Evolutionary conservation across 805 yeast species (phyloP), one percentile per base, ranked within the genome.

Genomic region (Peterozyma toletana): DNA sequence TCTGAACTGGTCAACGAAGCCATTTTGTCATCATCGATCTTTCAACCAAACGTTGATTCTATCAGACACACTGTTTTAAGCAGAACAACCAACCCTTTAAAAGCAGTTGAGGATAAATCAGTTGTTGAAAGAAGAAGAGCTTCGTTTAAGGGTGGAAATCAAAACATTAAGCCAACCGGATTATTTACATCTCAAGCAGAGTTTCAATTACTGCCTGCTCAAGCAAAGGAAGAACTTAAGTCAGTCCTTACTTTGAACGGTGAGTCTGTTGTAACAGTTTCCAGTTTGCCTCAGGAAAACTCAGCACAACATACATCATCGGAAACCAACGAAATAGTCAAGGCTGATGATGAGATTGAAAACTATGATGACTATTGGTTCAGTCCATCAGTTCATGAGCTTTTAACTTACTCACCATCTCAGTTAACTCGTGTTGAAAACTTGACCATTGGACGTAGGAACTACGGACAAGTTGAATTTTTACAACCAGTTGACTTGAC

Each of bases 291-390:
- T 17, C 13, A 33, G 29, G 38, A 15, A 11, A 33, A 9, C 33
- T 38, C 11, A 11, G 35, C 45, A 30, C 39, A 37, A 2, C 37
- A 36, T 14, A 43, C 37, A 9, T 15, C 30, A 0, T 36, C 21
- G 10, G 37, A 16, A 17, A 42, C 31, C 33, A 14, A 42, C 10
- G 37, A 21, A 36, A 31, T 18, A 15, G 13, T 11, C 13, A 11
- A 3, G 5, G 34, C 42, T 16, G 21, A 34, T 37, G 48, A 38
- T 14, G 38, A 39, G 14, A 44, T 35, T 6, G 37, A 35, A 4
- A 33, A 83, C 41, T 80, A 79, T 11, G 77, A 84, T 40, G 96
- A 90, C 5, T 93, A 90, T 64, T 93, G 93, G 86, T 83, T 81
- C 43, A 77, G 86, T 5, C 99, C 99, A 14, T 69, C 88, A 2